Percentiles rank a stretch among this genome's conserved stretches.
phyloP scores from a whole-genome alignment of 805 yeast species.

The Cyberlindnera xishuangbannaensis region DNA sequence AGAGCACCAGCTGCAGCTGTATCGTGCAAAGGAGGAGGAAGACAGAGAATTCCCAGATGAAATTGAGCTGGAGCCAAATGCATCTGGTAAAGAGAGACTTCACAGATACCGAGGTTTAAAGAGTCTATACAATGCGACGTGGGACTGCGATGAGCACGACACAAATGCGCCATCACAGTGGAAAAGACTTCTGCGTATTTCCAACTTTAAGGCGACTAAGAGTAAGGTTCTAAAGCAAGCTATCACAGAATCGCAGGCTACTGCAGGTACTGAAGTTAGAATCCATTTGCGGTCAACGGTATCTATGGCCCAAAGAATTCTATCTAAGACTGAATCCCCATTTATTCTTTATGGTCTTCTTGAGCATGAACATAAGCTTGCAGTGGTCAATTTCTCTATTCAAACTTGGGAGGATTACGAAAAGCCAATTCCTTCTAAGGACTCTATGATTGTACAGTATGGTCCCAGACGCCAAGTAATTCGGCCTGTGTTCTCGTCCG shows the following conservation, averaged over 20 bases:
- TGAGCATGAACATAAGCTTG: constrained; percentile 80
- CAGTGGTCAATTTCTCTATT: constrained; percentile 76
- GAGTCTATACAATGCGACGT: constrained; percentile 68
- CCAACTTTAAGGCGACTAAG: constrained; percentile 71
- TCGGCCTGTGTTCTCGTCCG: constrained; percentile 77
- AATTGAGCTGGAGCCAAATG: constrained; percentile 73
- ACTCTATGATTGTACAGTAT: constrained; percentile 76
- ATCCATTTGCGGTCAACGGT: constrained; percentile 56
- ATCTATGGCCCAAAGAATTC: constrained; percentile 36
- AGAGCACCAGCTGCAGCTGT: constrained; percentile 64
- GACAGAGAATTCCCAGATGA: constrained; percentile 96
- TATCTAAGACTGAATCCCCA: constrained; percentile 41
- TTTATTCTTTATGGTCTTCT: constrained; percentile 69
- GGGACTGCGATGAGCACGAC: constrained; percentile 87
- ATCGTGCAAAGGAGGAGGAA: constrained; percentile 65
- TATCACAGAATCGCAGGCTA: constrained; percentile 36
- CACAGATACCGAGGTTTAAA: constrained; percentile 82
- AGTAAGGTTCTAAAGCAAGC: constrained; percentile 63
- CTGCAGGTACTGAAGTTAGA: constrained; percentile 60
- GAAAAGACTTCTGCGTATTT: constrained; percentile 66
- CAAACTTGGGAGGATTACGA: constrained; percentile 89
- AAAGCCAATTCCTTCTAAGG: constrained; percentile 80
- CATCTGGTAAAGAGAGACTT: constrained; percentile 69
- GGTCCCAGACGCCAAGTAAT: constrained; percentile 87
- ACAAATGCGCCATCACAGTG: constrained; percentile 71